phyloP scores from a whole-genome alignment of 768 basidiomycete genomes.

The Suillus sp. region DNA sequence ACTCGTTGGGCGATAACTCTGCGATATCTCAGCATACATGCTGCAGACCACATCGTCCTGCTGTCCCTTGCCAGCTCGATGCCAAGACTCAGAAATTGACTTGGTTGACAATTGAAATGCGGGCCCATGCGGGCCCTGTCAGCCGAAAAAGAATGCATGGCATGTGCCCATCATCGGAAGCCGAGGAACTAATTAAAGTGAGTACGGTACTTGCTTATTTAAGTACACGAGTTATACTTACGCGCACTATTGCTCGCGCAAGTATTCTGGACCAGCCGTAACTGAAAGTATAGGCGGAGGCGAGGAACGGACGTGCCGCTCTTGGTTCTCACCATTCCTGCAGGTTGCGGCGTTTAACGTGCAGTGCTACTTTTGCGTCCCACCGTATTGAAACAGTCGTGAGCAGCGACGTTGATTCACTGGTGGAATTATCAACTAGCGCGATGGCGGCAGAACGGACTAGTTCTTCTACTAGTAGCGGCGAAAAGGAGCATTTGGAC shows the following conservation, averaged over 20 bases:
- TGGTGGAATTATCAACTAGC: not conserved
- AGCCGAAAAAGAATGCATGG: not conserved
- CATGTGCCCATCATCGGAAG: not conserved
- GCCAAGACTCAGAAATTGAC: not conserved
- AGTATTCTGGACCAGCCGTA: not conserved
- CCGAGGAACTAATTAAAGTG: not conserved
- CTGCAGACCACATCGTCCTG: not conserved
- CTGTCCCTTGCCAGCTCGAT: not conserved
- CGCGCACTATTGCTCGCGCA: not conserved
- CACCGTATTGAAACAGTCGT: not conserved
- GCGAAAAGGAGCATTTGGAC: not conserved
- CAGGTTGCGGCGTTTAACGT: not conserved
- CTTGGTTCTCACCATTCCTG: not conserved
- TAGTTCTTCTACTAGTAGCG: not conserved
- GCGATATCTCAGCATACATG: not conserved
- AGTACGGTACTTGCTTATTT: not conserved
- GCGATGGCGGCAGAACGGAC: not conserved
- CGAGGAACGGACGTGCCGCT: conserved; percentile 1
- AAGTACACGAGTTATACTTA: not conserved
- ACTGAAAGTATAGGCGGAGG: not conserved
- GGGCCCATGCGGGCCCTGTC: not conserved
- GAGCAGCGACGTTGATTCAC: not conserved
- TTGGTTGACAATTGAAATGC: not conserved
- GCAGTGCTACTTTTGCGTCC: not conserved
- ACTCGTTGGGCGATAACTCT: not conserved